These are phyloP conservation scores for Chiua virens DNA, from an alignment of 768 basidiomycete genomes.

Conservation along the genomic window DNA sequence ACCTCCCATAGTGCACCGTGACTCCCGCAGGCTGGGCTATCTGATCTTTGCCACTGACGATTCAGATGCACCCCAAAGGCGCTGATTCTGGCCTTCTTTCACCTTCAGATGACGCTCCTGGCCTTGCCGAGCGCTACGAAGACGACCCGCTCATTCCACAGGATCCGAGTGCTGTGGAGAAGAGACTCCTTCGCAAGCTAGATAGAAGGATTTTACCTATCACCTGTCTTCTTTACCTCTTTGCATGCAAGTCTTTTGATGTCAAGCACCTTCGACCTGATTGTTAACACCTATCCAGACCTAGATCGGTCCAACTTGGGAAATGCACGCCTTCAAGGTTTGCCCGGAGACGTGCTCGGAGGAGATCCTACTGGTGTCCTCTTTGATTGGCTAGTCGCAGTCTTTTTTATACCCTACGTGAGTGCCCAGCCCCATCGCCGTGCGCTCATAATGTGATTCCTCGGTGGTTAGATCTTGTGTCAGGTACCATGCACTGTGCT, in stretches of 20 bases:
- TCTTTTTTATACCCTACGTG: constrained; percentile 81
- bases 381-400: constrained; percentile 79
- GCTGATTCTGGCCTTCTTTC: constrained; percentile 2
- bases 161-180: constrained; percentile 41
- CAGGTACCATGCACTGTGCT: constrained; percentile 67
- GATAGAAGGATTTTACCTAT: constrained; percentile 70
- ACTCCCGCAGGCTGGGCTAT: too few relatives aligned
- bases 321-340: constrained; percentile 74
- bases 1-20: too few relatives aligned
- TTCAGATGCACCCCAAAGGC: constrained; percentile 17
- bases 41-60: too few relatives aligned
- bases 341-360: constrained; percentile 61
- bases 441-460: background rate
- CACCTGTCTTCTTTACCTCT: constrained; percentile 71
- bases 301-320: constrained; percentile 79
- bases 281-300: constrained; percentile 25
- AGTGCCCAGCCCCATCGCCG: constrained; percentile 15
- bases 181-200: constrained; percentile 58
- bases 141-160: constrained; percentile 20
- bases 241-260: constrained; percentile 56
- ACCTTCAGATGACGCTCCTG: constrained; percentile 4
- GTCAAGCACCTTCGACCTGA: background rate
- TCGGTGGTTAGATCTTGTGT: constrained; percentile 53
- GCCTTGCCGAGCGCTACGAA: constrained; percentile 7
- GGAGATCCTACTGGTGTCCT: constrained; percentile 67